Conservation (phyloP, 768 basidiomycete species). For the Tylopilus intermedius region DNA sequence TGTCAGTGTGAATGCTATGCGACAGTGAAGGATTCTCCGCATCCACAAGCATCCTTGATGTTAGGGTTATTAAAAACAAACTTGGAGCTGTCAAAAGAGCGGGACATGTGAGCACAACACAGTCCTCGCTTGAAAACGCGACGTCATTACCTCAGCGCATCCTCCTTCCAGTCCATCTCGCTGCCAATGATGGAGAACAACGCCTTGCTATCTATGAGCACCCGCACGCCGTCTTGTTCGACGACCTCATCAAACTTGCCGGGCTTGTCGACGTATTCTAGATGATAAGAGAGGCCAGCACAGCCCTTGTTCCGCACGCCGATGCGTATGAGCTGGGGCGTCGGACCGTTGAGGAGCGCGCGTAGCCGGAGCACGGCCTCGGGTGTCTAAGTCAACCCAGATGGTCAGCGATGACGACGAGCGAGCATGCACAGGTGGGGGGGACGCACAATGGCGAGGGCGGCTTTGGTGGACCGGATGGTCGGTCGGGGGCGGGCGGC, state of each 20-base stretch:
- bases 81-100: slow-evolving; percentile 50
- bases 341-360: slow-evolving; percentile 72
- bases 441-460: slow-evolving; percentile 60
- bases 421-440: neutral
- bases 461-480: slow-evolving; percentile 70
- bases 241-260: slow-evolving; percentile 95
- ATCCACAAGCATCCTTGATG: slow-evolving; percentile 91
- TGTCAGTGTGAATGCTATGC: slow-evolving; percentile 14
- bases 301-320: slow-evolving; percentile 98
- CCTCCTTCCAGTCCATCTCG: slow-evolving; percentile 99
- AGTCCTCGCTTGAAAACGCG: neutral
- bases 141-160: slow-evolving; percentile 62
- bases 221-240: slow-evolving; percentile 89
- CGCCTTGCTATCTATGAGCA: slow-evolving; percentile 94
- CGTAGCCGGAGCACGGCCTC: slow-evolving; percentile 68
- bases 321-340: slow-evolving; percentile 89
- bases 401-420: neutral
- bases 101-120: neutral
- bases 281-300: slow-evolving; percentile 78
- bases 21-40: slow-evolving; percentile 87
- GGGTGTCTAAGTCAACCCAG: slow-evolving; percentile 54
- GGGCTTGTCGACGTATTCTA: slow-evolving; percentile 90
- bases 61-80: slow-evolving; percentile 89
- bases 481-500: slow-evolving; percentile 58
- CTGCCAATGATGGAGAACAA: slow-evolving; percentile 97